Evolutionary conservation across 306 rosid genomes (phyloP).

Genomic region (Inga leiocalycina): DNA sequence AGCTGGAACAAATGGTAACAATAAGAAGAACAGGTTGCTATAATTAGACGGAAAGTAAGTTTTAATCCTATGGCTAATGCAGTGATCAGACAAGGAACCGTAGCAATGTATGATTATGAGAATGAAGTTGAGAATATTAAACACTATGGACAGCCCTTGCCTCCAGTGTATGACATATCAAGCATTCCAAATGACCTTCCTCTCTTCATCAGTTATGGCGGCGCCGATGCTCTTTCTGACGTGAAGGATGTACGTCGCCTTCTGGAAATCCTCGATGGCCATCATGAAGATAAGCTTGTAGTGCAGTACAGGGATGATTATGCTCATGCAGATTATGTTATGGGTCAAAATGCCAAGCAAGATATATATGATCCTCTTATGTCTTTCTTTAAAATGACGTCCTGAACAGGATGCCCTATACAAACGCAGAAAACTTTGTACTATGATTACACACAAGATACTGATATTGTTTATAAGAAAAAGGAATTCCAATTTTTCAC

Average conservation of each 20-base stretch:
- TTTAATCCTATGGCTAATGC: constrained; percentile 30
- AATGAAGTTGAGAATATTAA: constrained; percentile 42
- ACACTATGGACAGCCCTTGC: constrained; percentile 72
- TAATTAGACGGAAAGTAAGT: constrained; percentile 19
- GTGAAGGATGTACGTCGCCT: constrained; percentile 63
- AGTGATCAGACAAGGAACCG: constrained; percentile 75
- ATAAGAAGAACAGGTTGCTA: not conserved
- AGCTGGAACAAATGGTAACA: not conserved
- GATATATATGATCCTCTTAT: constrained; percentile 72
- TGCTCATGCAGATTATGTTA: constrained; percentile 84
- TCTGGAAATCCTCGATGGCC: constrained; percentile 56
- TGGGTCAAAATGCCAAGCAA: constrained; percentile 70
- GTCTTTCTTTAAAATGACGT: constrained; percentile 65
- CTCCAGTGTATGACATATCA: constrained; percentile 69
- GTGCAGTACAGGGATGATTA: constrained; percentile 66
- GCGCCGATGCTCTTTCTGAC: constrained; percentile 72
- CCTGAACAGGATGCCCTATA: constrained; percentile 6
- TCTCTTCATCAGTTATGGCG: constrained; percentile 68
- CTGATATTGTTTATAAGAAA: constrained; percentile 1
- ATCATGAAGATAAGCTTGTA: constrained; percentile 61
- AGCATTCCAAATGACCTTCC: constrained; percentile 72
- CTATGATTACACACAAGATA: not conserved
- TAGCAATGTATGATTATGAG: constrained; percentile 69
- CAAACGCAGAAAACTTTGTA: not conserved
- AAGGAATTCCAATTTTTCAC: not conserved